phyloP scores from a whole-genome alignment of 2,329 filamentous ascomycete genomes.

The Talaromyces sp. region DNA sequence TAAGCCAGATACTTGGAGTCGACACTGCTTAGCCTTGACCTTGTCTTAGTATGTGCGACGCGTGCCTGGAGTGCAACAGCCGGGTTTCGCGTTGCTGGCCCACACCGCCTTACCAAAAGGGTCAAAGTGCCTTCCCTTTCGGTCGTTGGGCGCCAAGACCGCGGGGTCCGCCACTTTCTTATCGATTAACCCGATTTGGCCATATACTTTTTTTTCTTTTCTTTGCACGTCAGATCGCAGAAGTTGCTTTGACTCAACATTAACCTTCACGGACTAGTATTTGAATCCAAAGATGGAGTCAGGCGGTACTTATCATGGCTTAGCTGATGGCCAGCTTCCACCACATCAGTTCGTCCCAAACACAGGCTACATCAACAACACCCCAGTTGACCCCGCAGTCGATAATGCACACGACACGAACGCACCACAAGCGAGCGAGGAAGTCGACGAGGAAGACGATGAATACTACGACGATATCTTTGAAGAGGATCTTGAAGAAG shows the following conservation, averaged over 20 bases:
- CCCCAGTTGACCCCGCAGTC: slow-evolving; percentile 12
- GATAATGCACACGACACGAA: slow-evolving; percentile 19
- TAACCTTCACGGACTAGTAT: neutral
- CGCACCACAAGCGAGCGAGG: slow-evolving; percentile 42
- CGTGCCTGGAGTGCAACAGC: neutral
- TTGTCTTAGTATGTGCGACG: neutral
- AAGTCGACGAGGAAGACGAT: slow-evolving; percentile 53
- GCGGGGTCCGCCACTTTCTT: slow-evolving; percentile 14
- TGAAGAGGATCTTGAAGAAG: slow-evolving; percentile 35
- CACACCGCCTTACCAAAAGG: slow-evolving; percentile 14
- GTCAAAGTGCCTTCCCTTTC: slow-evolving; percentile 11
- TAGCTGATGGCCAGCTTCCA: slow-evolving; percentile 46
- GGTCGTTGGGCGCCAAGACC: slow-evolving; percentile 10
- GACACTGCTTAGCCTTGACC: neutral
- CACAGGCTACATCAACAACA: slow-evolving; percentile 14
- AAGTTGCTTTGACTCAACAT: neutral
- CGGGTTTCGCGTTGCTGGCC: neutral
- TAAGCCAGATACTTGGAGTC: neutral
- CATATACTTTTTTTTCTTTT: slow-evolving; percentile 7
- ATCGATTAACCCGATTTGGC: slow-evolving; percentile 13
- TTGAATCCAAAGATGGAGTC: slow-evolving; percentile 11
- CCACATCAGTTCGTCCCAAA: slow-evolving; percentile 50
- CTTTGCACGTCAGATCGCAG: neutral
- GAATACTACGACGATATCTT: slow-evolving; percentile 61
- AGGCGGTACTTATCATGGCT: slow-evolving; percentile 20